Base-by-base conservation (phyloP, 441 rosid genomes). In the Corymbia calophylla region DNA sequence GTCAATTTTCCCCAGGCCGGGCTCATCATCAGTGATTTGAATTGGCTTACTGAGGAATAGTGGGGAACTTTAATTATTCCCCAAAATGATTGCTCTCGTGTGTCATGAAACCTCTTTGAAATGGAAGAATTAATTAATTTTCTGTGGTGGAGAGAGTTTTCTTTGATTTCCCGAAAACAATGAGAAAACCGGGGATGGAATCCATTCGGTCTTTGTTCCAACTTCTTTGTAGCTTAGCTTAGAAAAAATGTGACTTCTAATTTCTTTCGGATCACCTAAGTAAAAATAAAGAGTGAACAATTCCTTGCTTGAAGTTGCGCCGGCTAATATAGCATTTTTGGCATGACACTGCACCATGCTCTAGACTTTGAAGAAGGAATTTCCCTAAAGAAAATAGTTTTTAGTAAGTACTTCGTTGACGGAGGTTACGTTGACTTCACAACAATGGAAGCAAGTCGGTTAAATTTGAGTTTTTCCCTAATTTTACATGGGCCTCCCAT, bases 271-370 rank as follows among this genome's bases (percentile, higher is more conserved):
- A 73, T 39, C 18, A 47, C 81, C 81, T 0, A 35, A 39, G 51
- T 11, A 73, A 39, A 27, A 21, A 39, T 1, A 39, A 39, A 39
- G 0, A 21, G 18, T 7, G 29, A 77, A 77, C n/a, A 13, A 77
- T 44, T 77, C 51, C 17, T 44, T 44, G n/a, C 53, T 44, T 14
- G 51, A 44, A 44, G 18, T 44, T 44, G 51, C 2, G 51, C 0
- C 44, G 25, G 1, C 23, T 0, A 8, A 0, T 73, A 39, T 0
- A 0, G 82, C 9, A 0, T 39, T 11, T 39, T 27, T 0, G 0
- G n/a, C 84, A 25, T 12, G 84, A 23, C 84, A 73, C 14, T 66
- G 77, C 8, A 39, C 17, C 17, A 7, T 77, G 51, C 13, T 6
- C 49, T 77, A 44, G 82, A 49, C 2, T 73, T 73, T 73, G 51